These are phyloP conservation scores for Xeromyces bisporus DNA, from an alignment of 495 filamentous ascomycete genomes.

Conservation along the genomic window DNA sequence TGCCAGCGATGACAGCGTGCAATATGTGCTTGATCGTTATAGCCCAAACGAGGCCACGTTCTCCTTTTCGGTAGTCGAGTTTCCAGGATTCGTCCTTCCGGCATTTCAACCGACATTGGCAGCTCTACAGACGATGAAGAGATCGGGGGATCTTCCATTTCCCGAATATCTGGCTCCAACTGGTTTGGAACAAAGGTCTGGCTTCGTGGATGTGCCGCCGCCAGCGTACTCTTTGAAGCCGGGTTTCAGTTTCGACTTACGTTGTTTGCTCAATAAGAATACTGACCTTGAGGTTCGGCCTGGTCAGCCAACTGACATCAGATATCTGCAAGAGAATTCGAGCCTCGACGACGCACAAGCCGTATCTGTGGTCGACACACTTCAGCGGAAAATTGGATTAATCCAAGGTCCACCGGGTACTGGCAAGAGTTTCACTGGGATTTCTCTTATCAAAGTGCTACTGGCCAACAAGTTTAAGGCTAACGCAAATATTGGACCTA, in stretches of 20 bases:
- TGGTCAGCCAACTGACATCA: too few species aligned
- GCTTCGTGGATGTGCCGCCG: constrained; percentile 17
- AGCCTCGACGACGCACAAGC: constrained; percentile 45
- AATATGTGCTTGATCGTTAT: constrained; percentile 13
- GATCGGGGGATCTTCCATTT: constrained; percentile 37
- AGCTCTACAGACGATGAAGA: constrained; percentile 40
- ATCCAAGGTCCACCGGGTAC: constrained; percentile 73
- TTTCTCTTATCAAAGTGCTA: constrained; percentile 41
- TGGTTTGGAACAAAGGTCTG: background rate
- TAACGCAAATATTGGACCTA: constrained; percentile 28
- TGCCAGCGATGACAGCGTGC: constrained; percentile 9
- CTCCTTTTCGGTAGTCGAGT: constrained; percentile 37
- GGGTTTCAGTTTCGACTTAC: constrained; percentile 33
- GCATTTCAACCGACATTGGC: constrained; percentile 45
- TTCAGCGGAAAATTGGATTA: constrained; percentile 39
- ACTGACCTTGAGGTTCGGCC: constrained; percentile 12
- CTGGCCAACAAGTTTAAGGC: too few species aligned
- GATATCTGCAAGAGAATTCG: too few species aligned
- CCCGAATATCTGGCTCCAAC: constrained; percentile 37
- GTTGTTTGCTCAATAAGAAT: constrained; percentile 18
- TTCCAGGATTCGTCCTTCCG: constrained; percentile 44
- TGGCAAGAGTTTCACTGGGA: constrained; percentile 66
- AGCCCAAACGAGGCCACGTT: background rate
- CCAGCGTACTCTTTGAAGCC: constrained; percentile 31
- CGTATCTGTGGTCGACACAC: constrained; percentile 34